These are phyloP conservation scores for Daedalea quercina DNA, from an alignment of 768 basidiomycete genomes.

Conservation along the genomic window DNA sequence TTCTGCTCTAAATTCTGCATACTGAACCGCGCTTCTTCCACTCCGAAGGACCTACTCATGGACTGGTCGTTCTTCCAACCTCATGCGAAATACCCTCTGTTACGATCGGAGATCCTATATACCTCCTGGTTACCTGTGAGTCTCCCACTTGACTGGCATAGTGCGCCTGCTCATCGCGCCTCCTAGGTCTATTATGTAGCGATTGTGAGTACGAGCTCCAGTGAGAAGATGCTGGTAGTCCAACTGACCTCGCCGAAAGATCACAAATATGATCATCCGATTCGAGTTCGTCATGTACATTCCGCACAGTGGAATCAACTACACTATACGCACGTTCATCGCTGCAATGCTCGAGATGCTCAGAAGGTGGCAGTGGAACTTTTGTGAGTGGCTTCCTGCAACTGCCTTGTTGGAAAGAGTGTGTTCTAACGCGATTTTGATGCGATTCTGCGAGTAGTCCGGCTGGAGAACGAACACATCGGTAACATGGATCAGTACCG, in stretches of 20 bases:
- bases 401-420: too few species aligned
- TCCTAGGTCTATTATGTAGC: constrained; percentile 73
- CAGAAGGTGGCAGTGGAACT: constrained; percentile 87
- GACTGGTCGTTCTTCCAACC: constrained; percentile 84
- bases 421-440: too few species aligned
- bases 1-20: too few species aligned
- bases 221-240: neutral
- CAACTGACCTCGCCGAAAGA: constrained; percentile 28
- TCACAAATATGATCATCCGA: constrained; percentile 66
- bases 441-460: constrained; percentile 35
- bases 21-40: too few species aligned
- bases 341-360: constrained; percentile 68
- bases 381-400: constrained; percentile 50
- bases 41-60: constrained; percentile 70
- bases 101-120: constrained; percentile 76
- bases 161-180: neutral
- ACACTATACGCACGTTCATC: constrained; percentile 58
- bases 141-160: neutral
- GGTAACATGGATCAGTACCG: constrained; percentile 94
- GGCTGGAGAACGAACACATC: constrained; percentile 86
- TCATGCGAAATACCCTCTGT: constrained; percentile 46
- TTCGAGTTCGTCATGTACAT: constrained; percentile 84
- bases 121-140: constrained; percentile 51
- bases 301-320: constrained; percentile 39
- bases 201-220: constrained; percentile 40